Percentiles rank a stretch among this genome's conserved stretches.
Evolutionary conservation across 306 rosid species (phyloP).

Genomic region (Sechiopsis laciniata): DNA sequence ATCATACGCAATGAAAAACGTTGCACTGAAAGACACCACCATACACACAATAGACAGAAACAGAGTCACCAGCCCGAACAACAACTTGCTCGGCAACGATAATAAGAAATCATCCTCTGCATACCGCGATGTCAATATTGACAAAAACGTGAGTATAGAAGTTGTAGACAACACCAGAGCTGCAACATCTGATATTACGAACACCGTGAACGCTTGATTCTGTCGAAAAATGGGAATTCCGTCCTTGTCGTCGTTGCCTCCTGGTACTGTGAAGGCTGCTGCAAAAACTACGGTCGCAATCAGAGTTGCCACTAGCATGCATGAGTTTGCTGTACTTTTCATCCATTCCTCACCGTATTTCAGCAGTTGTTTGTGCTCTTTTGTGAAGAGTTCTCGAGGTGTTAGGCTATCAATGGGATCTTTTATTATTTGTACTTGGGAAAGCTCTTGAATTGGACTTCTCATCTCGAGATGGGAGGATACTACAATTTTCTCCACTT

Average conservation of each 20-base stretch:
- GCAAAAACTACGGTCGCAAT: conserved; percentile 7
- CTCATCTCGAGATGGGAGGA: conserved; percentile 13
- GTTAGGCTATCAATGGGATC: neutral
- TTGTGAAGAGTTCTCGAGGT: conserved; percentile 5
- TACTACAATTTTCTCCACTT: conserved; percentile 41
- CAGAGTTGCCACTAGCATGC: neutral
- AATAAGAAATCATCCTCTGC: neutral
- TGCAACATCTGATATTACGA: neutral
- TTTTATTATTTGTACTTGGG: neutral
- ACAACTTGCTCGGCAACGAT: conserved; percentile 4
- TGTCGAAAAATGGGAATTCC: neutral
- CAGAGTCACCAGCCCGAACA: neutral
- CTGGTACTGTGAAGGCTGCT: conserved; percentile 1
- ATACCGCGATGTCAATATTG: conserved; percentile 1
- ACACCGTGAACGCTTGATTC: neutral
- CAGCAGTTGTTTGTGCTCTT: neutral
- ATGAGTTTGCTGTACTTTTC: neutral
- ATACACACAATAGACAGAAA: neutral
- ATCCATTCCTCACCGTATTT: neutral
- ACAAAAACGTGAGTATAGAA: neutral
- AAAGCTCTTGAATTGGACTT: neutral
- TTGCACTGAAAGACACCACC: conserved; percentile 13
- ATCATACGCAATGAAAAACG: neutral
- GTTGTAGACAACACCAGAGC: neutral
- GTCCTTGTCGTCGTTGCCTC: neutral